Base-by-base conservation (phyloP, 208 protist species). In the Leishmania tarentolae region DNA sequence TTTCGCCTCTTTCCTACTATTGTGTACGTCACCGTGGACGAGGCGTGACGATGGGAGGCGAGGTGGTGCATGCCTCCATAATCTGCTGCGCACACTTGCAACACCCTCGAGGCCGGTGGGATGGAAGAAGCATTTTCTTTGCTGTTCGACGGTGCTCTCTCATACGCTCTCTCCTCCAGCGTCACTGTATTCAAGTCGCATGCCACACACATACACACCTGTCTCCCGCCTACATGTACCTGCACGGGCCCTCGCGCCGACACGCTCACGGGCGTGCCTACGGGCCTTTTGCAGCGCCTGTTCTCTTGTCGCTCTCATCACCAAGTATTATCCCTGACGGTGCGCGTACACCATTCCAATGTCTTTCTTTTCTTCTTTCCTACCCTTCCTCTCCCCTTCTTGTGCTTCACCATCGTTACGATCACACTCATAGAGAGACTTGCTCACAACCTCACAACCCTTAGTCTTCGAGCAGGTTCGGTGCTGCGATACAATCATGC, bases 1-100 rank as follows among this genome's bases (percentile, higher is more conserved):
- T 88, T 93, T 71, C 91, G 93, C 19, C 87, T 95, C 70, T 96
- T 96, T 82, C 89, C 92, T 28, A 80, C 84, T 24, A 87, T 82
- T 28, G 80, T 88, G 70, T 91, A 90, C 76, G 87, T 93, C n/a
- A 46, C 57, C 0, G 57, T 92, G 8, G 72, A 31, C 13, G 63
- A 72, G 1, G 63, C 6, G n/a, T 74, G 57, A 73, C 24, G 19
- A 73, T 35, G 42, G 24, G 56, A n/a, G 1, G 15, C 35, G 50
- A 4, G 46, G 24, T 44, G 37, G 65, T 6, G 65, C 35, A 35
- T 37, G 65, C 17, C 15, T 44, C 21, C 68, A 15, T 44, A 68
- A 37, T 21, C 50, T 6, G 50, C 50, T 9, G 15, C 15, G 35
- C 50, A 17, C 6, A 17, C 21, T 68, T 40, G 35, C 42, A 15